Evolutionary conservation across 768 basidiomycete species (phyloP).

Genomic region (Crepidotus variabilis): DNA sequence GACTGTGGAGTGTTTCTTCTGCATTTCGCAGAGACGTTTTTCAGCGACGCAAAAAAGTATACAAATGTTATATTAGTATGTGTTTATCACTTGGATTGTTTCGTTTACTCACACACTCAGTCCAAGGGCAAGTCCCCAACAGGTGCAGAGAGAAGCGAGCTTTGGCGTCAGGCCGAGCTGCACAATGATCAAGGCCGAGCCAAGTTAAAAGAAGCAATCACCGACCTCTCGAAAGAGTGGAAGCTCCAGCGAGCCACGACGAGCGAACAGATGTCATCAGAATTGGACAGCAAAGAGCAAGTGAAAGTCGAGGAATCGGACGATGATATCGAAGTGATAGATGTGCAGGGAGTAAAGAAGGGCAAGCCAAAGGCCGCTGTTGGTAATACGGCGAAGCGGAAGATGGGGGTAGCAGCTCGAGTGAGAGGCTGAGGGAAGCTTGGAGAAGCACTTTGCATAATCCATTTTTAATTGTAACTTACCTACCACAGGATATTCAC

Average conservation of each 20-base stretch:
- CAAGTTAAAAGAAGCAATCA: conserved; percentile 37
- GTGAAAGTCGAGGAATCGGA: conserved; percentile 28
- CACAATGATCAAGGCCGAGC: conserved; percentile 37
- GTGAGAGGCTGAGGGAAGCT: background rate
- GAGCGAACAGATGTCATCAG: conserved; percentile 24
- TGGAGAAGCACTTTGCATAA: background rate
- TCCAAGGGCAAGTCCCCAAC: conserved; percentile 24
- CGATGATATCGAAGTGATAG: conserved; percentile 40
- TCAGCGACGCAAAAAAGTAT: conserved; percentile 55
- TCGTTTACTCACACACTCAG: conserved; percentile 5
- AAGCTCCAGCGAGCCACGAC: conserved; percentile 38
- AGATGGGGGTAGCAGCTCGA: background rate
- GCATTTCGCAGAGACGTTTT: conserved; percentile 79
- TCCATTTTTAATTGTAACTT: background rate
- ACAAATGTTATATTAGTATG: conserved; percentile 46
- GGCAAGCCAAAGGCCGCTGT: conserved; percentile 8
- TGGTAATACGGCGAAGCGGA: background rate
- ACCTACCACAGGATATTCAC: background rate
- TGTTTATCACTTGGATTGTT: background rate
- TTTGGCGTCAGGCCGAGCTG: conserved; percentile 53
- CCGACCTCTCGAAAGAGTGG: conserved; percentile 50
- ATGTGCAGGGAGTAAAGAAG: conserved; percentile 13
- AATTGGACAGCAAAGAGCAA: conserved; percentile 19
- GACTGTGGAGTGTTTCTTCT: conserved; percentile 94
- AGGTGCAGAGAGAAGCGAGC: conserved; percentile 34